Base-by-base conservation (phyloP, 352 stramenopile genomes). In the Globisporangium takayamanum region DNA sequence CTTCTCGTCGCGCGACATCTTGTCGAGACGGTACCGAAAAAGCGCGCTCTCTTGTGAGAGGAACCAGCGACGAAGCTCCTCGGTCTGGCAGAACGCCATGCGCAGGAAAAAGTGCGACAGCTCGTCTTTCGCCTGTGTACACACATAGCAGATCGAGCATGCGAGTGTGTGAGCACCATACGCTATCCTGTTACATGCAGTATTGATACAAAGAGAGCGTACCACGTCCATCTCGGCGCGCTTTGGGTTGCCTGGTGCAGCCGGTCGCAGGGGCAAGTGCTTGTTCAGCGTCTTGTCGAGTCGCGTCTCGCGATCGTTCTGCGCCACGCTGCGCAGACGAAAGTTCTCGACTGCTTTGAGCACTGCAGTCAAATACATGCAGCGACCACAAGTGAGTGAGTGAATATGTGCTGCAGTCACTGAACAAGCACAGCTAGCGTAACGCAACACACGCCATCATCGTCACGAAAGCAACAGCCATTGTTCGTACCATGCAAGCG, bases 21-120 rank as follows among this genome's bases (percentile, higher is more conserved):
- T 97, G 51, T 97, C 87, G 16, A 95, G 56, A 10, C 86, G 86
- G 66, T 92, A 90, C 67, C 91, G 78, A 67, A 99, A 98, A 6
- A 99, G 72, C n/a, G 80, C 77, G 59, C 84, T 94, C 71, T 99
- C 93, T 62, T 98, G 94, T 5, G 82, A 83, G 16, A 99, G 73
- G 70, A 99, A 99, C 97, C 97, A 99, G 47, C 96, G 89, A 30
- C 97, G 84, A 25, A 99, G 74, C 72, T 99, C 97, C 60, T 99
- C 97, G 4, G 88, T 97, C 57, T 97, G 91, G 68, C 96, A 99
- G 73, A 99, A 99, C 7, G 96, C 96, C 62, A 99, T 92, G 30
- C 97, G 85, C 57, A 99, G 68, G 50, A 99, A 98, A 70, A 98
- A 99, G 69, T 99, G 97, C 39, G 96, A 99, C 18, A 98, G 73